Evolutionary conservation across 768 basidiomycete species (phyloP).

Genomic region (Saitozyma sp.): DNA sequence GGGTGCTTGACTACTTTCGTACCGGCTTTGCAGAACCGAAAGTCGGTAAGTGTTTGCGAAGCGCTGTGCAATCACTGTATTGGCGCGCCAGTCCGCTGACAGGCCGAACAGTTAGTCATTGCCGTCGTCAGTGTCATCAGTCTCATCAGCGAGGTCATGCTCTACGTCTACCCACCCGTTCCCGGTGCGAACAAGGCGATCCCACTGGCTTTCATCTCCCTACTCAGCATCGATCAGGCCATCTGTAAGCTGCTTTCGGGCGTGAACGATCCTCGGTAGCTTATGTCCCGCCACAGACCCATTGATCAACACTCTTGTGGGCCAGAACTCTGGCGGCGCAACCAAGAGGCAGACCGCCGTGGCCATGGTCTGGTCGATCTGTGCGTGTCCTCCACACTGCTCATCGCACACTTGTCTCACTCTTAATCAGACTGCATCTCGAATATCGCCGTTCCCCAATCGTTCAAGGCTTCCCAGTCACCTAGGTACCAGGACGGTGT

Average conservation of each 20-base stretch:
- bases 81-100: background rate
- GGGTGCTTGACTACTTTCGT: slow-evolving; percentile 5
- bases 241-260: background rate
- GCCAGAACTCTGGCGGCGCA: too few relatives aligned
- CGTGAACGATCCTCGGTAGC: too few relatives aligned
- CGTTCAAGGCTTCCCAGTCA: too few relatives aligned
- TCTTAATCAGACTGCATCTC: too few relatives aligned
- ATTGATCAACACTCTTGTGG: too few relatives aligned
- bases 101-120: slow-evolving; percentile 4
- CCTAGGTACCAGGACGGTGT: too few relatives aligned
- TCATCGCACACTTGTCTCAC: too few relatives aligned
- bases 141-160: slow-evolving; percentile 7
- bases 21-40: background rate
- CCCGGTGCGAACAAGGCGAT: slow-evolving; percentile 1
- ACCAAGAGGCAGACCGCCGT: too few relatives aligned
- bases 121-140: slow-evolving; percentile 1
- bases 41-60: background rate
- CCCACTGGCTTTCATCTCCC: slow-evolving; percentile 6
- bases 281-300: too few relatives aligned
- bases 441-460: too few relatives aligned
- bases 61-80: background rate
- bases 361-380: too few relatives aligned
- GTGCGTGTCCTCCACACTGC: too few relatives aligned
- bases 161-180: slow-evolving; percentile 6
- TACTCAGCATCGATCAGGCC: slow-evolving; percentile 5